These are phyloP conservation scores for Lactuca sativa DNA, from an alignment of 129 eudicot species.

Conservation along the genomic window DNA sequence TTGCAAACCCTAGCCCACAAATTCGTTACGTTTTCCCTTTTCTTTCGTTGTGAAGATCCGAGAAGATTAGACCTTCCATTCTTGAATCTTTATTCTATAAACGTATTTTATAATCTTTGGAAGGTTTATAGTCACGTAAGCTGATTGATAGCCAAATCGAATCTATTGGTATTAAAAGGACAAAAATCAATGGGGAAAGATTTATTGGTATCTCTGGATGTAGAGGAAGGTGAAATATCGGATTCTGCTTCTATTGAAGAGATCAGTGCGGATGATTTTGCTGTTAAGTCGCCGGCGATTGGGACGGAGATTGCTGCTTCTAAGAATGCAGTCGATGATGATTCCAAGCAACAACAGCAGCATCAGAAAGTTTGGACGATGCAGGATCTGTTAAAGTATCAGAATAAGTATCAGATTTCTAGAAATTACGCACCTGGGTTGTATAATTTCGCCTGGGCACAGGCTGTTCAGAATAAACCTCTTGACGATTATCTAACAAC, in stretches of 20 bases:
- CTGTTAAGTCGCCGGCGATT: conserved; percentile 29
- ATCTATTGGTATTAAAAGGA: conserved; percentile 25
- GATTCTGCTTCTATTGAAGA: conserved; percentile 83
- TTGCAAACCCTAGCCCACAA: conserved; percentile 35
- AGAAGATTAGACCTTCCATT: conserved; percentile 14
- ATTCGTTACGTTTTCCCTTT: conserved; percentile 13
- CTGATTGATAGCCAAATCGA: conserved; percentile 37
- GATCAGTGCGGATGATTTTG: conserved; percentile 63
- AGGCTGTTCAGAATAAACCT: conserved; percentile 96
- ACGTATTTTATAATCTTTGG: not conserved
- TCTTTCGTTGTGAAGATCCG: conserved; percentile 15
- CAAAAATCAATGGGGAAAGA: conserved; percentile 39
- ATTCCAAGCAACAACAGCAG: conserved; percentile 29
- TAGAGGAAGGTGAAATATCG: conserved; percentile 93
- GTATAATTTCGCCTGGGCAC: conserved; percentile 96
- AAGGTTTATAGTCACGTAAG: conserved; percentile 21
- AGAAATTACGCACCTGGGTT: conserved; percentile 63
- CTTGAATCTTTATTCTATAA: not conserved
- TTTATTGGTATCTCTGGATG: conserved; percentile 37
- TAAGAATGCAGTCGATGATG: conserved; percentile 20
- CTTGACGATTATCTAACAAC: conserved; percentile 55
- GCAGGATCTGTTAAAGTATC: conserved; percentile 76
- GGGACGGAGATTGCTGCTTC: conserved; percentile 19
- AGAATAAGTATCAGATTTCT: conserved; percentile 62
- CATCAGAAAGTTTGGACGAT: conserved; percentile 73